These are phyloP conservation scores for Cymodocea nodosa DNA, from an alignment of 116 monocot species.

Conservation along the genomic window DNA sequence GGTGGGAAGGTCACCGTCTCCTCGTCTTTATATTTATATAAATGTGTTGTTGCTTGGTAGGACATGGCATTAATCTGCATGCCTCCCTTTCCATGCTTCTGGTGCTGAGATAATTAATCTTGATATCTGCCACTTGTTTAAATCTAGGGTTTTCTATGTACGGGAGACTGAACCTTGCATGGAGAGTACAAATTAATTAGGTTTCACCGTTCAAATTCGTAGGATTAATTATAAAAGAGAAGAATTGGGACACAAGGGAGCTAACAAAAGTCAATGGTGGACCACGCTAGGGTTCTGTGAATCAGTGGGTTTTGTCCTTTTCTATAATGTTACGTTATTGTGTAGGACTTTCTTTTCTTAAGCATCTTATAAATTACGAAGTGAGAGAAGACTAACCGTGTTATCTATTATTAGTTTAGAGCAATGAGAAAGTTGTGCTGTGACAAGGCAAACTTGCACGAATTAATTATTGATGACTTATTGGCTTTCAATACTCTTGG, in stretches of 20 bases:
- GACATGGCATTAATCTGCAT: neutral
- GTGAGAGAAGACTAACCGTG: neutral
- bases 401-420: neutral
- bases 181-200: neutral
- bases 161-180: too few relatives aligned
- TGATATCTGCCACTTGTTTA: neutral
- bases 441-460: neutral
- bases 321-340: too few relatives aligned
- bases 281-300: neutral
- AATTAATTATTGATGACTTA: neutral
- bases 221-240: neutral
- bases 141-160: neutral
- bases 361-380: too few relatives aligned
- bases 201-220: neutral
- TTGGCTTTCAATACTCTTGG: too few relatives aligned
- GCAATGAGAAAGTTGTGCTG: neutral
- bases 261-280: neutral
- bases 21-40: neutral
- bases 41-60: slow-evolving; percentile 7
- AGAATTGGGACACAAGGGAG: neutral
- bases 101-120: too few relatives aligned
- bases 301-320: too few relatives aligned
- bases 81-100: too few relatives aligned
- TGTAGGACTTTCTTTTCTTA: too few relatives aligned
- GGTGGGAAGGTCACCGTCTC: slow-evolving; percentile 1